Conservation (phyloP, 192 early-diverging fungal genomes). For the Coemansia sp. region DNA sequence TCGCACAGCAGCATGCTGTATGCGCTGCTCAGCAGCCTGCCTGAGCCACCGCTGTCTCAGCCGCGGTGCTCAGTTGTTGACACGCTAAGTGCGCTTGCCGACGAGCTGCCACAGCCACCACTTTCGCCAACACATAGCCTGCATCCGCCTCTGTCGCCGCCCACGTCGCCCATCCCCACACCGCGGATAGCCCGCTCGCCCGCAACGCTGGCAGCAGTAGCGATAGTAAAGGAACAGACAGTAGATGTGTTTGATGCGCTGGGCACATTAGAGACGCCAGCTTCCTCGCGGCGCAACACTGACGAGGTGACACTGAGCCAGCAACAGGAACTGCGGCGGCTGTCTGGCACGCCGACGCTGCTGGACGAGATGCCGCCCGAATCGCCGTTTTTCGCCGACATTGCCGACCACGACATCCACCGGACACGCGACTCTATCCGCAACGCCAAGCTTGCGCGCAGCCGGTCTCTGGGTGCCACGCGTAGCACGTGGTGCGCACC, state of each 20-base stretch:
- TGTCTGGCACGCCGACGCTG: conserved; percentile 1
- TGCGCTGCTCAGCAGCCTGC: conserved; percentile 40
- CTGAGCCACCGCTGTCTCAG: conserved; percentile 31
- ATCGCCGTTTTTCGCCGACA: conserved; percentile 27
- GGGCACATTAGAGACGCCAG: conserved; percentile 29
- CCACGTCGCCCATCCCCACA: conserved; percentile 12
- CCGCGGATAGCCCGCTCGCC: not conserved
- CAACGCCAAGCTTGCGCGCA: conserved; percentile 12
- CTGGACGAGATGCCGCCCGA: conserved; percentile 36
- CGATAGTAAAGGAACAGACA: not conserved
- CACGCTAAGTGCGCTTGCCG: conserved; percentile 26
- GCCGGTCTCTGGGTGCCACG: conserved; percentile 4
- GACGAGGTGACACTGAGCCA: conserved; percentile 25
- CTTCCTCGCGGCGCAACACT: conserved; percentile 36
- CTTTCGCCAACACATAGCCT: conserved; percentile 8
- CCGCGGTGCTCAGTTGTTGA: conserved; percentile 4
- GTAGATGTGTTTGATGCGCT: conserved; percentile 4
- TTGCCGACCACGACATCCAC: conserved; percentile 11
- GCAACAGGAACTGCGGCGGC: conserved; percentile 17
- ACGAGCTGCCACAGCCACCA: conserved; percentile 34
- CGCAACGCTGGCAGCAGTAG: conserved; percentile 2
- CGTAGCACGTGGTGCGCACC: conserved; percentile 17
- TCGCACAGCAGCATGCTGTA: conserved; percentile 40
- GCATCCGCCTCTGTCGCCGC: conserved; percentile 7
- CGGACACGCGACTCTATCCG: conserved; percentile 11